A percentile compares a stretch with the other conserved stretches of the same genome.
Conservation (phyloP, 306 rosid species). For the Aeschynomene evenia region DNA sequence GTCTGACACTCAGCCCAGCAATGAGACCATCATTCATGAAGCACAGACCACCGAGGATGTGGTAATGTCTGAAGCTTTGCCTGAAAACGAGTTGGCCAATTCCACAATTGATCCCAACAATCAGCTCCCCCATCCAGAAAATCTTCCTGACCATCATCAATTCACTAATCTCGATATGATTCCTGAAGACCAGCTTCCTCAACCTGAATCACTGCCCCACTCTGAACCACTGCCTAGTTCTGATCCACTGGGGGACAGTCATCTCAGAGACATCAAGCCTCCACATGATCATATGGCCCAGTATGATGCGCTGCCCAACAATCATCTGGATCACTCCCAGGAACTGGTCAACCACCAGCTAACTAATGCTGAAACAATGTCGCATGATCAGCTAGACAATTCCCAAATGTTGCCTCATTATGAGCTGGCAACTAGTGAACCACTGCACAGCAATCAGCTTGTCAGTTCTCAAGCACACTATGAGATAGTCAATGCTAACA, state of each 20-base stretch:
- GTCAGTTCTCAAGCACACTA: slow-evolving; percentile 33
- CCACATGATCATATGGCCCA: slow-evolving; percentile 33
- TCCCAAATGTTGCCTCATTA: slow-evolving; percentile 42
- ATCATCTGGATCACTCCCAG: slow-evolving; percentile 40
- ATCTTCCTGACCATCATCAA: slow-evolving; percentile 29
- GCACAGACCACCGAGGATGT: slow-evolving; percentile 28
- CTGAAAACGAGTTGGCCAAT: slow-evolving; percentile 30
- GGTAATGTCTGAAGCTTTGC: slow-evolving; percentile 32
- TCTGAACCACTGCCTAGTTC: slow-evolving; percentile 23
- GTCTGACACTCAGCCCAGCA: slow-evolving; percentile 19
- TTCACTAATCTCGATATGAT: slow-evolving; percentile 25
- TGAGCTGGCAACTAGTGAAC: slow-evolving; percentile 40
- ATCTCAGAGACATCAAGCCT: slow-evolving; percentile 37
- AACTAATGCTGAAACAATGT: slow-evolving; percentile 26
- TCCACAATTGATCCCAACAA: slow-evolving; percentile 23
- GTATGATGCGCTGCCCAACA: slow-evolving; percentile 31
- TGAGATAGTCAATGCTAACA: slow-evolving; percentile 30
- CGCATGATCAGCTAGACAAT: slow-evolving; percentile 39
- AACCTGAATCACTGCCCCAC: slow-evolving; percentile 37
- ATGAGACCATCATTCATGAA: neutral
- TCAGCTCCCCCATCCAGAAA: slow-evolving; percentile 32
- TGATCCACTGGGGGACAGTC: slow-evolving; percentile 31
- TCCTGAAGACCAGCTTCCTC: slow-evolving; percentile 43
- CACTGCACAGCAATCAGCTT: slow-evolving; percentile 29
- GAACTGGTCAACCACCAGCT: slow-evolving; percentile 31